A percentile compares a stretch with the other conserved stretches of the same genome.
phyloP scores from a whole-genome alignment of 805 yeast species.

The Teunomyces barrocoloradensis region DNA sequence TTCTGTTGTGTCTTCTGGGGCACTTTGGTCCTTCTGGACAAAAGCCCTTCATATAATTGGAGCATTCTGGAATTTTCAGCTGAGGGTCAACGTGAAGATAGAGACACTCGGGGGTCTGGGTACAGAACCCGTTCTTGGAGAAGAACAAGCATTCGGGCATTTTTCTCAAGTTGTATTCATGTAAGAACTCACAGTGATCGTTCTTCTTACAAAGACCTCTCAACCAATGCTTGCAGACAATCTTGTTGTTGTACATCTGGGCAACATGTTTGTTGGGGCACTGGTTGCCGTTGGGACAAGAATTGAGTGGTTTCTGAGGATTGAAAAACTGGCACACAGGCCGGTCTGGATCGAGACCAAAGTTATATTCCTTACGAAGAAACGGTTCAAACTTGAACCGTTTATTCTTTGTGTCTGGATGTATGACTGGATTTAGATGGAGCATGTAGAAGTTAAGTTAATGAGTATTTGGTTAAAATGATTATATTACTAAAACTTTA shows the following conservation, averaged over 20 bases:
- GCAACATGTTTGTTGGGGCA: conserved; percentile 87
- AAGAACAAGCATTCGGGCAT: conserved; percentile 97
- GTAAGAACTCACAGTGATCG: conserved; percentile 92
- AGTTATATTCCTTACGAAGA: conserved; percentile 71
- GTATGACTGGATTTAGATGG: conserved; percentile 37
- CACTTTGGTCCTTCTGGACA: conserved; percentile 92
- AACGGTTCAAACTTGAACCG: conserved; percentile 75
- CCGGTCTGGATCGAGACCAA: conserved; percentile 84
- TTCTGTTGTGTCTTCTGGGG: conserved; percentile 73
- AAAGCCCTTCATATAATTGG: conserved; percentile 80
- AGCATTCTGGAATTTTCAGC: conserved; percentile 84
- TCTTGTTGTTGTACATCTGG: conserved; percentile 47
- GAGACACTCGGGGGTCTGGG: conserved; percentile 91
- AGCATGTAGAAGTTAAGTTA: conserved; percentile 24
- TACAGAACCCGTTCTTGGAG: conserved; percentile 79
- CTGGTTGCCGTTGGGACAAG: conserved; percentile 81
- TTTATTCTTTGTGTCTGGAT: conserved; percentile 38
- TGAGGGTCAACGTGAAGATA: conserved; percentile 90
- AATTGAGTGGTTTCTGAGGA: conserved; percentile 49
- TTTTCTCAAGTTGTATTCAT: conserved; percentile 87
- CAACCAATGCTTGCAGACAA: conserved; percentile 98
- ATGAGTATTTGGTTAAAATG: background rate
- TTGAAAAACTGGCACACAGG: conserved; percentile 78
- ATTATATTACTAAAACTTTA: too few species aligned
- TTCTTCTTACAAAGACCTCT: conserved; percentile 96